Base-by-base conservation (phyloP, 305 asterid species). In the Fraxinus ornus region DNA sequence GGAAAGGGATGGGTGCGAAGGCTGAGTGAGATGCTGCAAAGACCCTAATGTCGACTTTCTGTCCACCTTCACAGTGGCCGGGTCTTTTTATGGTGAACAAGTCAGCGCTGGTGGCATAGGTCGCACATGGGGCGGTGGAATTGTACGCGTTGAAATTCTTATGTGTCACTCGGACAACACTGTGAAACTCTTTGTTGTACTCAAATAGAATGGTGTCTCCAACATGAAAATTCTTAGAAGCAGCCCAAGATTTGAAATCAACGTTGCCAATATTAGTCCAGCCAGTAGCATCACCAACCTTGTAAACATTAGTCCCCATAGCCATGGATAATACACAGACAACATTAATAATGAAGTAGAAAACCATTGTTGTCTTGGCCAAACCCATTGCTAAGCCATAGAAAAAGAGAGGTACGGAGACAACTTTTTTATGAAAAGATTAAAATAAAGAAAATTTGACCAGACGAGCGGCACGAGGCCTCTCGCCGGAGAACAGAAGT, bases 131-230 rank as follows among this genome's bases (percentile, higher is more conserved):
- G 22, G 82, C 44, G 4, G 89, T 88, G 2, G 91, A 39, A 47
- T 91, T 92, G 85, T 97, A 94, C 0, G 66, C 33, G 21, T 89
- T 90, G 92, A 60, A 94, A 77, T 91, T 87, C 47, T 80, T 68
- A 88, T 91, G 97, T 0, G 89, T 89, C 81, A 94, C 96, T 17
- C 93, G 80, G 1, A 89, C 86, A 74, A 92, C 93, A 21, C 90
- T 82, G 82, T 92, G 93, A 75, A 84, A 89, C 47, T 84, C 71
- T n/a, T 86, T 90, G 86, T 89, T 87, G 89, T 91, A 94, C 57
- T 86, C 82, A 28, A 94, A 94, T 47, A 85, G 52, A 19, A 93
- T 77, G 44, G 84, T 83, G 85, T 91, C 97, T 5, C 94, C 93
- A 5, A 91, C 86, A 12, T 1, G 82, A 44, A 92, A 94, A 8